Percentiles rank a stretch among this genome's conserved stretches.
Conservation (phyloP, 2,329 filamentous ascomycete species). For the Whalleya microplaca region DNA sequence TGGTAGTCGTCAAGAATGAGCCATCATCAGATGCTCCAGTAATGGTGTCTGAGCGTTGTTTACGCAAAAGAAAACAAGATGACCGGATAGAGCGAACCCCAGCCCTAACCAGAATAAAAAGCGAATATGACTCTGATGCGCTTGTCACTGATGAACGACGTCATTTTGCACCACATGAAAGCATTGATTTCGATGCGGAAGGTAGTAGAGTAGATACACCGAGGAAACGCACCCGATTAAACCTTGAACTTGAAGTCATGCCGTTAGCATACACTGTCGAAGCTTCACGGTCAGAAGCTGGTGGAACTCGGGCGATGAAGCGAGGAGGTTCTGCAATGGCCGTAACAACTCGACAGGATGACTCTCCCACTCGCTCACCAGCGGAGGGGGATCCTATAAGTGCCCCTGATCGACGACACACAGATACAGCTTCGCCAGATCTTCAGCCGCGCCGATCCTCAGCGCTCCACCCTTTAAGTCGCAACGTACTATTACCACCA, state of each 20-base stretch:
- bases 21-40: slow-evolving; percentile 57
- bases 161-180: slow-evolving; percentile 52
- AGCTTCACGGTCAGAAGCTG: background rate
- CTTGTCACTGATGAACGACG: slow-evolving; percentile 31
- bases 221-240: slow-evolving; percentile 39
- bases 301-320: background rate
- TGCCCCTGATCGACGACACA: background rate
- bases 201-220: slow-evolving; percentile 49
- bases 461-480: slow-evolving; percentile 1
- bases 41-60: slow-evolving; percentile 52
- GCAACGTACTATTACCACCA: slow-evolving; percentile 1
- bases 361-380: background rate
- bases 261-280: background rate
- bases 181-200: slow-evolving; percentile 62
- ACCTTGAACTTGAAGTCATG: slow-evolving; percentile 8
- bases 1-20: slow-evolving; percentile 50
- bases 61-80: slow-evolving; percentile 52
- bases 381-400: background rate
- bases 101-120: slow-evolving; percentile 44
- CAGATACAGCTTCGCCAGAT: background rate
- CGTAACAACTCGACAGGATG: background rate
- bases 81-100: slow-evolving; percentile 30
- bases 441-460: slow-evolving; percentile 2
- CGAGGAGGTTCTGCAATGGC: background rate
- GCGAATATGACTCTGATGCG: slow-evolving; percentile 43